phyloP scores from a whole-genome alignment of 2,329 filamentous ascomycete species.

The Phialophora chinensis region DNA sequence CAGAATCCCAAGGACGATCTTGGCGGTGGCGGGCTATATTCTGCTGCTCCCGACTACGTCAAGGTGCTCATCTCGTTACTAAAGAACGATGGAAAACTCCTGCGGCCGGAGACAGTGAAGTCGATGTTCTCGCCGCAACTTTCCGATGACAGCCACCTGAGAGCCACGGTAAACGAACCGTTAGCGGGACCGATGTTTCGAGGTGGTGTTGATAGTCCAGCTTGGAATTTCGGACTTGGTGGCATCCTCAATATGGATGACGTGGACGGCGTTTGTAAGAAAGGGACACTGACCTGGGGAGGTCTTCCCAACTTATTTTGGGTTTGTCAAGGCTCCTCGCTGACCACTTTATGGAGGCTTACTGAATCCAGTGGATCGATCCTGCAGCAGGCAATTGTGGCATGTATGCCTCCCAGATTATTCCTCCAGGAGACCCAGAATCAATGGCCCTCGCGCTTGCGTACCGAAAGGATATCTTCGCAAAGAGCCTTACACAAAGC shows the following conservation, averaged over 20 bases:
- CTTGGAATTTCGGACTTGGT: slow-evolving; percentile 33
- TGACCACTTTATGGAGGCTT: background rate
- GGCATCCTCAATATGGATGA: slow-evolving; percentile 31
- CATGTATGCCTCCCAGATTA: slow-evolving; percentile 37
- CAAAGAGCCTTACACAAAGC: background rate
- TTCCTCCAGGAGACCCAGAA: slow-evolving; percentile 37
- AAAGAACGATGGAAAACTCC: slow-evolving; percentile 43
- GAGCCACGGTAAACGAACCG: slow-evolving; percentile 8
- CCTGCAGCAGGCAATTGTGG: slow-evolving; percentile 34
- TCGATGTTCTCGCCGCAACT: slow-evolving; percentile 36
- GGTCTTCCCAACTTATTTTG: slow-evolving; percentile 40
- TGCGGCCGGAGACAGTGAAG: slow-evolving; percentile 39
- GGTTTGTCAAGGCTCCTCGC: slow-evolving; percentile 19
- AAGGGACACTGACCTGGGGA: slow-evolving; percentile 38
- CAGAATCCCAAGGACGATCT: slow-evolving; percentile 48
- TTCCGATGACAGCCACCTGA: slow-evolving; percentile 10
- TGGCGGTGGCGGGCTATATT: slow-evolving; percentile 55
- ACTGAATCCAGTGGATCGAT: slow-evolving; percentile 37
- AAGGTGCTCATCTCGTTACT: slow-evolving; percentile 44
- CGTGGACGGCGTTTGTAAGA: slow-evolving; percentile 28
- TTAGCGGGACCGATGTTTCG: slow-evolving; percentile 20
- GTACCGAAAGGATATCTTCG: slow-evolving; percentile 31
- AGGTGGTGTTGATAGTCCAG: slow-evolving; percentile 16
- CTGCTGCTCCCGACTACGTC: slow-evolving; percentile 41
- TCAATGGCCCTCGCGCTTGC: slow-evolving; percentile 29